Evolutionary conservation across 345 rosid genomes (phyloP), one percentile per base, ranked within the genome.

Genomic region (Lepidium africanum): DNA sequence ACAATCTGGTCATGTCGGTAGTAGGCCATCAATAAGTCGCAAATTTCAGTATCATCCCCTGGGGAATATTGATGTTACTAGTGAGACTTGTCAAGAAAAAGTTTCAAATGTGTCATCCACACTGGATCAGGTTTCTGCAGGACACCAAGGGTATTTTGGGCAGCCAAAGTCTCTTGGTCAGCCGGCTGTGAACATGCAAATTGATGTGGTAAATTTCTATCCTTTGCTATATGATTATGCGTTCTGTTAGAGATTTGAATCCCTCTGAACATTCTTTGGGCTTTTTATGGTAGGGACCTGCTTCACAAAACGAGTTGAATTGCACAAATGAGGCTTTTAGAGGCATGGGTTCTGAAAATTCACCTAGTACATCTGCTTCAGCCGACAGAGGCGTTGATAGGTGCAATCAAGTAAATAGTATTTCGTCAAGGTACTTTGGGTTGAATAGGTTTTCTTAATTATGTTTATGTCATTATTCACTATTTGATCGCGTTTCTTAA

Each of bases 11-110:
- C 70, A 71, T 57, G 50, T 50, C 39, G 70, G 76, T 75, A 77
- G 65, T 56, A 85, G 75, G 77, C 82, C 83, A 8, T 71, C 80
- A 49, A 81, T 63, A 52, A 56, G 75, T 56, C 91, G 87, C 69
- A 92, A 78, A 78, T 90, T 92, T 84, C 93, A 90, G 67, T 87
- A 84, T 76, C 98, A 90, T 81, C 97, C 97, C 15, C 88, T 86
- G 91, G 97, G 97, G 48, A 82, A 86, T 86, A 60, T 85, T 65
- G 90, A 81, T 76, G 76, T 65, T 53, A 87, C 79, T 67, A 42
- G 72, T 15, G 87, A 83, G 53, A 69, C 83, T 68, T 76, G 81
- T 42, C 59, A 64, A 69, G 83, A 78, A 67, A 65, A 41, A 32
- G 65, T 48, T 59, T 15, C 82, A 39, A 82, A 69, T 72, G 51